Evolutionary conservation across 805 yeast genomes (phyloP), one percentile per base, ranked within the genome.

Genomic region (Candida palmyrensis): DNA sequence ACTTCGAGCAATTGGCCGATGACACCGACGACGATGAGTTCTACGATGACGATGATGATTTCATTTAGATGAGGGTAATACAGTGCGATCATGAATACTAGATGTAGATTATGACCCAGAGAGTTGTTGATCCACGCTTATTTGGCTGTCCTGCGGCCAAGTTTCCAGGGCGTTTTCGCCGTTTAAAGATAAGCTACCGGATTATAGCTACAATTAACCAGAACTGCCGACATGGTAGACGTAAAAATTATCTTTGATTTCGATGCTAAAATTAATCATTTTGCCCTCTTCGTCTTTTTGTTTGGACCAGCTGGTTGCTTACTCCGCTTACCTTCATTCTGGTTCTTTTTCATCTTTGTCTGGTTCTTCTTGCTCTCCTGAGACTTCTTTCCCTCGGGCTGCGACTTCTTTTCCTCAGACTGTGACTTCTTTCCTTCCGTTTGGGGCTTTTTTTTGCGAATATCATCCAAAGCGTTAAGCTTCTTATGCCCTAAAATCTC

Each of bases 1-100:
- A 92, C 69, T 92, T 92, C 53, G 98, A 92, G 61, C 97, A 88
- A 71, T 75, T 92, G 56, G 83, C 70, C 33, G 95, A 87, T 34
- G 97, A 86, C 36, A 71, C 79, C 39, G 95, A 86, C 43, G 97
- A 89, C 54, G 72, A 66, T 40, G 95, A 86, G 59, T 83, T 80
- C 58, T 88, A 79, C 61, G 88, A 79, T 60, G 83, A 80, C 43
- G 82, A 77, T 51, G 72, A 71, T 49, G 55, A 59, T 44, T 60
- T 58, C 62, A 58, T 58, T 49, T 57, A 55, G 34, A 33, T 35
- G 23, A 21, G 11, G 11, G 23, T 21, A 21, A 11, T 21, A 21
- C 29, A 27, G 10, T 19, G 15, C 17, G n/a, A 25, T n/a, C 14
- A 15, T 25, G 14, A 6, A 5, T 25, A n/a, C n/a, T 25, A 5